These are phyloP conservation scores for Saturnispora bothae DNA, from an alignment of 805 yeast genomes.

Conservation along the genomic window DNA sequence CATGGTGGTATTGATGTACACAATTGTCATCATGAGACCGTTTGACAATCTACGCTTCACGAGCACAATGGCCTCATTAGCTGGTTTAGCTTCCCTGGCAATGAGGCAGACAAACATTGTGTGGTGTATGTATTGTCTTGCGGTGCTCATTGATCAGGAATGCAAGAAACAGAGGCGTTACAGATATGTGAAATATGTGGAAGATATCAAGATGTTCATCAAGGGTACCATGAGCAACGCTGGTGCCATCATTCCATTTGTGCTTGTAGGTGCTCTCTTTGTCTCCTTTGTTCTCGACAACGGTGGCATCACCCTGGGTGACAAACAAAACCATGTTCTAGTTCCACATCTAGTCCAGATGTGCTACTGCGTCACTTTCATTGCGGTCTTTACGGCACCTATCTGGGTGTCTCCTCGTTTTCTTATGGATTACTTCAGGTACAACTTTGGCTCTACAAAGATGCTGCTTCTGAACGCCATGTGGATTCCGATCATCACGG, in stretches of 20 bases:
- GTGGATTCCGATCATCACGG: conserved; percentile 28
- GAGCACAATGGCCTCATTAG: conserved; percentile 34
- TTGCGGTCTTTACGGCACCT: conserved; percentile 60
- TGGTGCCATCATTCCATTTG: conserved; percentile 37
- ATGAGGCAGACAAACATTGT: conserved; percentile 88
- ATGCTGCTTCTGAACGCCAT: conserved; percentile 15
- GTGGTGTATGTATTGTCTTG: conserved; percentile 63
- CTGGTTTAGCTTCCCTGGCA: conserved; percentile 54
- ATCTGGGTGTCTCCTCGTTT: conserved; percentile 47
- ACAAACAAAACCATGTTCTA: conserved; percentile 71
- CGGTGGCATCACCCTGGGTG: conserved; percentile 87
- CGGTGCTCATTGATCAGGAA: conserved; percentile 42
- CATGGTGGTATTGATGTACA: conserved; percentile 46
- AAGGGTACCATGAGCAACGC: conserved; percentile 25
- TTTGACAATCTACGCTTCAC: conserved; percentile 15
- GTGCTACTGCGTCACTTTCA: conserved; percentile 63
- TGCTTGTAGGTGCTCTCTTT: conserved; percentile 43
- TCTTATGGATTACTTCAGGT: conserved; percentile 30
- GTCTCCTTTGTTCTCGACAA: conserved; percentile 49
- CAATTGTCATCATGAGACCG: conserved; percentile 32
- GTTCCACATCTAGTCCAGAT: conserved; percentile 70
- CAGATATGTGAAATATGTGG: conserved; percentile 23
- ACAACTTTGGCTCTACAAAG: conserved; percentile 20
- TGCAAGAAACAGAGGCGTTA: conserved; percentile 26
- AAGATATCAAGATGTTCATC: conserved; percentile 17